These are phyloP conservation scores for Neurospora pannonica DNA, from an alignment of 495 filamentous ascomycete genomes.

Conservation along the genomic window DNA sequence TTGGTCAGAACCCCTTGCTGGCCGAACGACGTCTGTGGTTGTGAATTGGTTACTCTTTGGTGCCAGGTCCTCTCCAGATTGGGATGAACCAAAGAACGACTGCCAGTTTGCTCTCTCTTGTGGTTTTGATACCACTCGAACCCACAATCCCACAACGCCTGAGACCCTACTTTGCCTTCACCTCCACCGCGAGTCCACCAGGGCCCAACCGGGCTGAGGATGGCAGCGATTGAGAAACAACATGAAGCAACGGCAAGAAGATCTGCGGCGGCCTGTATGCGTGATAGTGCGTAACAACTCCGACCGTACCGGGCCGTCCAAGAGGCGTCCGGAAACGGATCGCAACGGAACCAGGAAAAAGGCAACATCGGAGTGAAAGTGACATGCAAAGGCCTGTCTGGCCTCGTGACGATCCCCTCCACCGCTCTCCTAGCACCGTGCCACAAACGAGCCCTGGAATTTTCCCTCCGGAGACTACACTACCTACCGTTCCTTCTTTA, in stretches of 20 bases:
- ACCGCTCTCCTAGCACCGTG: neutral
- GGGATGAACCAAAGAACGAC: neutral
- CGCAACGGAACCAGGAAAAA: neutral
- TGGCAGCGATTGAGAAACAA: neutral
- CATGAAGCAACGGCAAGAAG: neutral
- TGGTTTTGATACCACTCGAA: neutral
- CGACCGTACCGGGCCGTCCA: neutral
- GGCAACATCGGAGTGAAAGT: neutral
- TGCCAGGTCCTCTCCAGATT: neutral
- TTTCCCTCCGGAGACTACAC: neutral
- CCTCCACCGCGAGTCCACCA: neutral
- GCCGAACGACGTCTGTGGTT: neutral
- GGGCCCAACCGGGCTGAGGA: neutral
- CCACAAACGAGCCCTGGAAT: neutral
- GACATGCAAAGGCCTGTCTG: neutral
- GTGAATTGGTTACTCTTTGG: neutral
- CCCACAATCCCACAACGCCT: neutral
- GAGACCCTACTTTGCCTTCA: neutral
- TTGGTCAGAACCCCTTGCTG: neutral
- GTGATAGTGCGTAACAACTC: neutral
- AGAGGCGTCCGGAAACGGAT: neutral
- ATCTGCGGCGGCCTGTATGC: neutral
- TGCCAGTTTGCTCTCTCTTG: neutral
- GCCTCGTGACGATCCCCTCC: neutral
- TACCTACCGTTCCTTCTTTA: neutral